Evolutionary conservation across 2,329 filamentous ascomycete genomes (phyloP).

Genomic region (Akanthomyces uredinophilus): DNA sequence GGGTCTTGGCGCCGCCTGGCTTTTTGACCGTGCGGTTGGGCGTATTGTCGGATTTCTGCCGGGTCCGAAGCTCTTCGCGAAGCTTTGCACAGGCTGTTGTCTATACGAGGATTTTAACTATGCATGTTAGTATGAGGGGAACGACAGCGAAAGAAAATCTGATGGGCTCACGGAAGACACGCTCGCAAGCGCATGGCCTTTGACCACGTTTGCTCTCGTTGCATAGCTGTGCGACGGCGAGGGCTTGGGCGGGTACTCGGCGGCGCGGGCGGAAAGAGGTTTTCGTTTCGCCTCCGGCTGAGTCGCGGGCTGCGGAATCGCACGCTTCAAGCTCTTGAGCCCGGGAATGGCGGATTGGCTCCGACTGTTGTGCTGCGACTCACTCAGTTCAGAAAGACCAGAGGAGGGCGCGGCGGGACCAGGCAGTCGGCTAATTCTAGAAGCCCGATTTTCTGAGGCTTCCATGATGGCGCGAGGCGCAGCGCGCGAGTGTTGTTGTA

Average conservation of each 20-base stretch:
- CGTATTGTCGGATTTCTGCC: no score
- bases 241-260: constrained; percentile 44
- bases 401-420: constrained; percentile 7
- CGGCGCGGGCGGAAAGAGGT: constrained; percentile 50
- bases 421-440: constrained; percentile 14
- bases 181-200: constrained; percentile 33
- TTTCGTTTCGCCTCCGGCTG: constrained; percentile 58
- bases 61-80: constrained; percentile 54
- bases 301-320: constrained; percentile 40
- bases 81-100: constrained; percentile 35
- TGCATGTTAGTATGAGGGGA: neutral
- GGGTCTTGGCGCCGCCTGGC: constrained; percentile 31
- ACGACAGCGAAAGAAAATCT: neutral
- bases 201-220: constrained; percentile 40
- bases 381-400: constrained; percentile 49
- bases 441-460: constrained; percentile 9
- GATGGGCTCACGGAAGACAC: constrained; percentile 5
- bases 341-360: constrained; percentile 37
- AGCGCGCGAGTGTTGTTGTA: neutral
- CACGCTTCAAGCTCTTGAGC: constrained; percentile 46
- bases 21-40: constrained; percentile 40
- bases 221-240: constrained; percentile 34
- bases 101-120: constrained; percentile 29
- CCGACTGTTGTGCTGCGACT: constrained; percentile 57
- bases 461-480: constrained; percentile 12